Percentiles rank a stretch among this genome's conserved stretches.
These are phyloP conservation scores for Yarrowia keelungensis DNA, from an alignment of 805 yeast species.

Conservation along the genomic window DNA sequence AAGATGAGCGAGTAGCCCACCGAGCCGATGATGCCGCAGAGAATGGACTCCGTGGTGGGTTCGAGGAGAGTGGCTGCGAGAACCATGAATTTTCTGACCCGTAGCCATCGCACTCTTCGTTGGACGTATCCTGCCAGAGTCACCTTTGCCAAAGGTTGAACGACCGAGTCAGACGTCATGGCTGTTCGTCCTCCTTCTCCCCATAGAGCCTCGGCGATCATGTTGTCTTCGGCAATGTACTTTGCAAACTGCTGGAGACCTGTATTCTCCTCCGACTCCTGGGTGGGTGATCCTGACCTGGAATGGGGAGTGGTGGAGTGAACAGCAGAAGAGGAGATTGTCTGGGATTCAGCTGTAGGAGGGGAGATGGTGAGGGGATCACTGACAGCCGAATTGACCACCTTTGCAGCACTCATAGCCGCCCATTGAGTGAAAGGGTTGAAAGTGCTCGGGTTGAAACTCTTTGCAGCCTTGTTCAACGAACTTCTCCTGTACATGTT, in stretches of 20 bases:
- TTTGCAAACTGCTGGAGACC: slow-evolving; percentile 75
- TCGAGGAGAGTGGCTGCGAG: slow-evolving; percentile 81
- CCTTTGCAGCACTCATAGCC: slow-evolving; percentile 11
- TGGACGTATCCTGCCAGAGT: slow-evolving; percentile 61
- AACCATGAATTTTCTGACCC: slow-evolving; percentile 89
- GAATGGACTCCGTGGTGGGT: slow-evolving; percentile 81
- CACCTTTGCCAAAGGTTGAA: slow-evolving; percentile 69
- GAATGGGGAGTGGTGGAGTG: slow-evolving; percentile 10
- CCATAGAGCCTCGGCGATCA: slow-evolving; percentile 90
- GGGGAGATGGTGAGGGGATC: neutral
- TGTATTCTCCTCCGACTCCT: slow-evolving; percentile 3
- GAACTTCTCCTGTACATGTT: slow-evolving; percentile 75
- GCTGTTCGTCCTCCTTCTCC: slow-evolving; percentile 71
- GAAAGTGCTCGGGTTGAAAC: slow-evolving; percentile 41
- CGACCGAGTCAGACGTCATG: slow-evolving; percentile 76
- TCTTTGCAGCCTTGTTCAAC: slow-evolving; percentile 51
- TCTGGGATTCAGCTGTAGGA: slow-evolving; percentile 9
- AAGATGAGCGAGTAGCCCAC: slow-evolving; percentile 61
- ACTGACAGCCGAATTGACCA: neutral
- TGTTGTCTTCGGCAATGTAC: slow-evolving; percentile 90
- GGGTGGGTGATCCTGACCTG: slow-evolving; percentile 1
- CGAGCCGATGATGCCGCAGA: slow-evolving; percentile 72
- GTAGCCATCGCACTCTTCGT: slow-evolving; percentile 81
- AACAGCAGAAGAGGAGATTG: slow-evolving; percentile 33
- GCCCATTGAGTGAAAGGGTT: slow-evolving; percentile 37